Evolutionary conservation across 2,329 filamentous ascomycete genomes (phyloP).

Genomic region (Berkeleyomyces basicola): DNA sequence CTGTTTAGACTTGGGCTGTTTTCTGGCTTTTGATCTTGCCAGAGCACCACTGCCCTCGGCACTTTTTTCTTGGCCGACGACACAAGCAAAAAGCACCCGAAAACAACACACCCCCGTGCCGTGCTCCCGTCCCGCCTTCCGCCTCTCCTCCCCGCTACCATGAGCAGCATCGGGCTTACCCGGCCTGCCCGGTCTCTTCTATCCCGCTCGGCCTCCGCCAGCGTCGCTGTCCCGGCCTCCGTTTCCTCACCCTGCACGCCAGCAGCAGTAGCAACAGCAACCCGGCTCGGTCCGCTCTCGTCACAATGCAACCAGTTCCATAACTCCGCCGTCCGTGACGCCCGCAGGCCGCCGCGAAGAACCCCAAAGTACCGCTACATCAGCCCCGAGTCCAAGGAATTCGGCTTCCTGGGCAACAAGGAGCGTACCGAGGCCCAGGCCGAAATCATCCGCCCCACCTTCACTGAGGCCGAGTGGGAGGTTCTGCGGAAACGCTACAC

Average conservation of each 20-base stretch:
- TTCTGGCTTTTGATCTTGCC: not conserved
- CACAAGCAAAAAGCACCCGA: not conserved
- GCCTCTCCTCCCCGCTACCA: not conserved
- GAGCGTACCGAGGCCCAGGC: not conserved
- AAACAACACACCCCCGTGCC: not conserved
- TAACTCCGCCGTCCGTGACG: constrained; percentile 31
- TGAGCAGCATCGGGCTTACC: constrained; percentile 8
- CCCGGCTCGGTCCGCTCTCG: not conserved
- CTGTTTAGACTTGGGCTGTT: not conserved
- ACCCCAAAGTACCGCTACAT: constrained; percentile 8
- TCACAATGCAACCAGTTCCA: constrained; percentile 29
- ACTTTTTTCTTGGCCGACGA: not conserved
- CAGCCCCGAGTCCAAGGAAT: constrained; percentile 7
- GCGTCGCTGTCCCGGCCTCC: constrained; percentile 16
- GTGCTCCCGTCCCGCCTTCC: not conserved
- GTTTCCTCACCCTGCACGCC: not conserved
- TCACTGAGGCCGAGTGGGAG: constrained; percentile 49
- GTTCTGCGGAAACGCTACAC: constrained; percentile 54
- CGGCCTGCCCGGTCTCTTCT: constrained; percentile 10
- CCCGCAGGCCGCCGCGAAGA: constrained; percentile 22
- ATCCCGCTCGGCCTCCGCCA: constrained; percentile 11
- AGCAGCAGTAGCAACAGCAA: not conserved
- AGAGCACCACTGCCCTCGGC: not conserved
- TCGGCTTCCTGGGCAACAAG: constrained; percentile 1
- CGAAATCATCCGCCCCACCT: constrained; percentile 32